phyloP scores from a whole-genome alignment of 495 filamentous ascomycete genomes.

The Extremus antarcticus region DNA sequence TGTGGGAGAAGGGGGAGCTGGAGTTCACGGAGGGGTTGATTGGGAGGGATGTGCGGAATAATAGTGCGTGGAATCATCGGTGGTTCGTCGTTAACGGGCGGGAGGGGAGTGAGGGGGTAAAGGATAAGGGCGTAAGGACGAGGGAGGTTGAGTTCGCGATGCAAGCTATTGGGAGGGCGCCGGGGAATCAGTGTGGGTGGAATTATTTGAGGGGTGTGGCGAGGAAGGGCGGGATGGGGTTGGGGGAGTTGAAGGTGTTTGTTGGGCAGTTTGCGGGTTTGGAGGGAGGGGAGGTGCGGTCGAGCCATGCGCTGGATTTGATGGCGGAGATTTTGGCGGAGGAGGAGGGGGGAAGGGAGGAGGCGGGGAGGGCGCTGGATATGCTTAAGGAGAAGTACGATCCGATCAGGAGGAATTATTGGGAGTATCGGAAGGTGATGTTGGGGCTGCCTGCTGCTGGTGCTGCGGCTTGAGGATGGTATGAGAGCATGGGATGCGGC shows the following conservation, averaged over 20 bases:
- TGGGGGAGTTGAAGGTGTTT: conserved; percentile 51
- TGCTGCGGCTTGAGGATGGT: not conserved
- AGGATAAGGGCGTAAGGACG: conserved; percentile 53
- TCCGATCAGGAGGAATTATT: conserved; percentile 82
- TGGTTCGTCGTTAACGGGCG: conserved; percentile 79
- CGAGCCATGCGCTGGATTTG: conserved; percentile 78
- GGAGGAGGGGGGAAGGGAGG: conserved; percentile 42
- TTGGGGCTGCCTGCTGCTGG: conserved; percentile 23
- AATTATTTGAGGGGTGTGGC: conserved; percentile 75
- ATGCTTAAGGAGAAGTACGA: conserved; percentile 79
- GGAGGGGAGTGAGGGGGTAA: conserved; percentile 24
- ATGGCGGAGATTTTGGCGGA: conserved; percentile 71
- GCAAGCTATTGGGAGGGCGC: conserved; percentile 60
- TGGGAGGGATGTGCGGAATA: conserved; percentile 74
- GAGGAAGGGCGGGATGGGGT: conserved; percentile 46
- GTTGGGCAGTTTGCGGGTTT: conserved; percentile 50
- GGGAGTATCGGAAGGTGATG: conserved; percentile 60
- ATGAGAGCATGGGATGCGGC: not conserved
- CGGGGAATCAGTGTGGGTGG: conserved; percentile 92
- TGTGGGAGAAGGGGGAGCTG: conserved; percentile 60
- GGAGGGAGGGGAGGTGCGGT: conserved; percentile 32
- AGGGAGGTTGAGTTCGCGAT: conserved; percentile 64
- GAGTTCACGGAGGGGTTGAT: conserved; percentile 59
- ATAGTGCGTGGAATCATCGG: conserved; percentile 93
- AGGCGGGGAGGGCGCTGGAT: conserved; percentile 53